These are phyloP conservation scores for Colletotrichum shisoi DNA, from an alignment of 2,329 filamentous ascomycete genomes.

Conservation along the genomic window DNA sequence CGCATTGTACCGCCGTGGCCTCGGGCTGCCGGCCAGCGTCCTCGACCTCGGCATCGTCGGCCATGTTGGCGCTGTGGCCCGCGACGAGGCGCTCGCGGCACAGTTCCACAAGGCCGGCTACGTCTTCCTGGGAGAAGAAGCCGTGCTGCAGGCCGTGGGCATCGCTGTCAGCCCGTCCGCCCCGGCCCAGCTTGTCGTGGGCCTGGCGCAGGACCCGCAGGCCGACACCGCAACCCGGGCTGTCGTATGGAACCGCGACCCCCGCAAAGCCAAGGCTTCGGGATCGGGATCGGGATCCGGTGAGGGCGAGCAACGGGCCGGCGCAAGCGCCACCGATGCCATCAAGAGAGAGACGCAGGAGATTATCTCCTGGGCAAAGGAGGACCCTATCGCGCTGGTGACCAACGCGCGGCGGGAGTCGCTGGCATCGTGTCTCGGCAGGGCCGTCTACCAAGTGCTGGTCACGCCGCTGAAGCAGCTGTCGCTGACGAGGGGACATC, in stretches of 20 bases:
- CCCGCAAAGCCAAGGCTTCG: not conserved
- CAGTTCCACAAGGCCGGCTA: slow-evolving; percentile 16
- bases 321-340: not conserved
- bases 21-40: slow-evolving; percentile 49
- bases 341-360: not conserved
- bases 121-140: not conserved
- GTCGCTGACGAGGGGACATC: slow-evolving; percentile 42
- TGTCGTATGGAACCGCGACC: too few species aligned
- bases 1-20: slow-evolving; percentile 46
- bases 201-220: not conserved
- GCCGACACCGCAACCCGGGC: not conserved
- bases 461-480: slow-evolving; percentile 12
- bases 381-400: not conserved
- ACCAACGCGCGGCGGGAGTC: not conserved
- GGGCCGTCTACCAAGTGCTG: not conserved
- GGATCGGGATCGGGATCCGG: not conserved
- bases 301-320: not conserved
- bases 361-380: not conserved
- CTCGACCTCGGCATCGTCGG: slow-evolving; percentile 53
- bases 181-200: not conserved
- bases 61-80: slow-evolving; percentile 49
- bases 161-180: not conserved
- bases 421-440: not conserved
- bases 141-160: not conserved
- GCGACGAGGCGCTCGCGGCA: not conserved